These are phyloP conservation scores for Ligustrum vulgare DNA, from an alignment of 257 asterid genomes.

Conservation along the genomic window DNA sequence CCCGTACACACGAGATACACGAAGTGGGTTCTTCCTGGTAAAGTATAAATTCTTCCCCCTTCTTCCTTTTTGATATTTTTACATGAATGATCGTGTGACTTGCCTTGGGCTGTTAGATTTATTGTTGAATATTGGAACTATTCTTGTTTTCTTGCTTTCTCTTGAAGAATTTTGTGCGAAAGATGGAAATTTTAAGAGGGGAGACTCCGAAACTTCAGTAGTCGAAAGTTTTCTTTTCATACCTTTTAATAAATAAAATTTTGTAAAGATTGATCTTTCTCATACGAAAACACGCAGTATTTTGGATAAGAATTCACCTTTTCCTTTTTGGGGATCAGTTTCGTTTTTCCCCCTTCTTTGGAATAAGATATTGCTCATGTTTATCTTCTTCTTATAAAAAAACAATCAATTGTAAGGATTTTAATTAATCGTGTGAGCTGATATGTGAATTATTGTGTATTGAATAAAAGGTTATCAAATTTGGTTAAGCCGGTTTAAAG, in stretches of 20 bases:
- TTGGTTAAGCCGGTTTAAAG: too few species aligned
- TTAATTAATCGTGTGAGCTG: too few species aligned
- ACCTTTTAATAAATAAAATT: background rate
- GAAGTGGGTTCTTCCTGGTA: too few species aligned
- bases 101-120: background rate
- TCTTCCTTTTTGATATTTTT: too few species aligned
- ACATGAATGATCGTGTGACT: too few species aligned
- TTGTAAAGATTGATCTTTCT: background rate
- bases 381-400: too few species aligned
- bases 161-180: background rate
- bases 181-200: constrained; percentile 4
- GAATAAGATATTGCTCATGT: background rate
- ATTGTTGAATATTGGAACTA: background rate
- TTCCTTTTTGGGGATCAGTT: background rate
- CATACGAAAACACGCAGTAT: background rate
- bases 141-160: background rate
- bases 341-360: too few species aligned
- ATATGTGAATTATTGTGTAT: too few species aligned
- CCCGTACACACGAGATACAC: too few species aligned
- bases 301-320: background rate
- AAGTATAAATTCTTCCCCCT: too few species aligned
- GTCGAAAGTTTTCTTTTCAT: background rate
- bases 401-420: too few species aligned
- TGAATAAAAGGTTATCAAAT: too few species aligned
- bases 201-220: background rate